These are phyloP conservation scores for Paecilomyces fulvus DNA, from an alignment of 2,329 filamentous ascomycete genomes.

Conservation along the genomic window DNA sequence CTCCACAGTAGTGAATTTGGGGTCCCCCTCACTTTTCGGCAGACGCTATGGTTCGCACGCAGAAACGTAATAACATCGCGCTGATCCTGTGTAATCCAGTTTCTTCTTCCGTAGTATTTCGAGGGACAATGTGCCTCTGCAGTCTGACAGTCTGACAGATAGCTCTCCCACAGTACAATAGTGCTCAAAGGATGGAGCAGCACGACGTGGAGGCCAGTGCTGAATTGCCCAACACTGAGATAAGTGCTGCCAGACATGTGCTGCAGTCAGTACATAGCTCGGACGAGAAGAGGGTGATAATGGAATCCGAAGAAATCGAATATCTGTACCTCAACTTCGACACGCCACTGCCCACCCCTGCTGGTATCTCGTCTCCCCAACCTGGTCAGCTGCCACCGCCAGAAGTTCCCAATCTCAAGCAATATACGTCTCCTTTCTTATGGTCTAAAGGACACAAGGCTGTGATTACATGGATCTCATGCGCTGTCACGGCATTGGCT, in stretches of 20 bases:
- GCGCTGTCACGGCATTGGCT: conserved; percentile 64
- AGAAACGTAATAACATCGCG: background rate
- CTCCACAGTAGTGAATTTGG: background rate
- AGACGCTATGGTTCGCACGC: background rate
- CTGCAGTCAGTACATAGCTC: background rate
- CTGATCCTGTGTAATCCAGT: background rate
- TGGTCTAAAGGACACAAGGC: conserved; percentile 66
- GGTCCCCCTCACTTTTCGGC: background rate
- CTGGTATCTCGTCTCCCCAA: conserved; percentile 22
- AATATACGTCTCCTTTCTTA: conserved; percentile 61
- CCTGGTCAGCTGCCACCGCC: conserved; percentile 38
- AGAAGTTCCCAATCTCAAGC: conserved; percentile 54
- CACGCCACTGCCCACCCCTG: conserved; percentile 45
- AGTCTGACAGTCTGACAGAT: background rate
- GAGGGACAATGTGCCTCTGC: background rate
- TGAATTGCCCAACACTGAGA: background rate
- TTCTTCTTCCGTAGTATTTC: background rate
- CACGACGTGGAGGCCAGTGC: background rate
- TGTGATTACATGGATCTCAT: conserved; percentile 64
- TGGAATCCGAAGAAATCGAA: conserved; percentile 32
- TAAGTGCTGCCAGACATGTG: background rate
- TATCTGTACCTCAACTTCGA: conserved; percentile 56
- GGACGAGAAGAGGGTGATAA: background rate
- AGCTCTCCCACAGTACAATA: background rate
- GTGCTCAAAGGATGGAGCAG: background rate